A percentile compares a stretch with the other conserved stretches of the same genome.
Evolutionary conservation across 108 stramenopile genomes (phyloP).

Genomic region (Skeletonema costatum): DNA sequence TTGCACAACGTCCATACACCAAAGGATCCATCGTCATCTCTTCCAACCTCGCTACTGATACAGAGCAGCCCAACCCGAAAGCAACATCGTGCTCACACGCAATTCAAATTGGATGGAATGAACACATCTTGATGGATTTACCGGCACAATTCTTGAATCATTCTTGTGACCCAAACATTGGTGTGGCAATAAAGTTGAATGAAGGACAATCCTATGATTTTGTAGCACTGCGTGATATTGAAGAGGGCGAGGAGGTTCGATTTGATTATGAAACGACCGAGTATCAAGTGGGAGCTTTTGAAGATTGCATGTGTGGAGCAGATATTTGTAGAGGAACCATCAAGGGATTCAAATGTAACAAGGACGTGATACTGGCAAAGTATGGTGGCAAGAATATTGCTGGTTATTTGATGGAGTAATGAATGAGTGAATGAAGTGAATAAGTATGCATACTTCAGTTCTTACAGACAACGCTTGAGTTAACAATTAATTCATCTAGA

Average conservation of each 20-base stretch:
- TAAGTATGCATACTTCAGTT: background rate
- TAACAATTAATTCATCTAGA: background rate
- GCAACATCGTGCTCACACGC: slow-evolving; percentile 38
- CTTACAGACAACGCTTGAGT: background rate
- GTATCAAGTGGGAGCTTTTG: slow-evolving; percentile 48
- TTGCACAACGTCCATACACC: slow-evolving; percentile 1
- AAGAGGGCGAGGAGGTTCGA: slow-evolving; percentile 51
- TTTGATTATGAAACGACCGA: slow-evolving; percentile 65
- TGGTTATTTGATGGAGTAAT: slow-evolving; percentile 10
- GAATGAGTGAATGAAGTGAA: background rate
- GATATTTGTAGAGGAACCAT: slow-evolving; percentile 47
- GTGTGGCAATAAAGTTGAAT: slow-evolving; percentile 37
- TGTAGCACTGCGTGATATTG: slow-evolving; percentile 50
- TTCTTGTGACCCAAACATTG: slow-evolving; percentile 62
- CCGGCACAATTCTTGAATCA: slow-evolving; percentile 67
- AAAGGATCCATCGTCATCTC: slow-evolving; percentile 26
- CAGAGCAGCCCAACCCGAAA: background rate
- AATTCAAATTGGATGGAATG: slow-evolving; percentile 45
- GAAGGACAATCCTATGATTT: slow-evolving; percentile 54
- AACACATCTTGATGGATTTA: slow-evolving; percentile 58
- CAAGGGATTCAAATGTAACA: slow-evolving; percentile 50
- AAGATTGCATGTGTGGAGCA: slow-evolving; percentile 53
- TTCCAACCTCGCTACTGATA: background rate
- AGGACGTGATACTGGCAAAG: slow-evolving; percentile 24
- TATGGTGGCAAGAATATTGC: slow-evolving; percentile 44